These are phyloP conservation scores for Amphicarpaea edgeworthii DNA, from an alignment of 306 rosid species.

Conservation along the genomic window DNA sequence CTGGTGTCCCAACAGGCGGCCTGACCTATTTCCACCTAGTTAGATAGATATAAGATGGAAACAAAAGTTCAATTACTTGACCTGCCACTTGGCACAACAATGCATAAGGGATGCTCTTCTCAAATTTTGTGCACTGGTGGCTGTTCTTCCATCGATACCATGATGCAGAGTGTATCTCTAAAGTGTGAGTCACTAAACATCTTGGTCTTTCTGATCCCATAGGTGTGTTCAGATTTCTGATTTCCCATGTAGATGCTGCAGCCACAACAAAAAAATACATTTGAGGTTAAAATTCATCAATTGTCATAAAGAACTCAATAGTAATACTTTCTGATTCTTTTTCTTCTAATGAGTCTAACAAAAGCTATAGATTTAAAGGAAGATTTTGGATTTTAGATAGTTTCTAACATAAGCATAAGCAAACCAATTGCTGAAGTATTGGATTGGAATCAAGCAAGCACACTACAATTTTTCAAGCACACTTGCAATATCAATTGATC, in stretches of 20 bases:
- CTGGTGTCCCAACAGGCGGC: too few relatives aligned
- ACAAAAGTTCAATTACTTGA: constrained; percentile 46
- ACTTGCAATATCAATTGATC: neutral
- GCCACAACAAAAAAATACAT: constrained; percentile 30
- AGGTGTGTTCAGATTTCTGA: constrained; percentile 74
- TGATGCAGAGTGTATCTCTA: constrained; percentile 76
- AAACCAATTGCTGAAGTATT: constrained; percentile 11
- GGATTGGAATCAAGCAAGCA: constrained; percentile 24
- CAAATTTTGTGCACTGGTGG: constrained; percentile 76
- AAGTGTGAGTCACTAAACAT: constrained; percentile 86
- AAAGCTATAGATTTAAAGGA: neutral
- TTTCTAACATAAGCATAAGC: neutral
- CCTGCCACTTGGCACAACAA: constrained; percentile 95
- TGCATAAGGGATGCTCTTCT: constrained; percentile 86
- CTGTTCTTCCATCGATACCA: constrained; percentile 85
- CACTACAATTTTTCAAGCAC: neutral
- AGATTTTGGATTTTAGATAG: neutral
- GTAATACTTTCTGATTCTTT: neutral
- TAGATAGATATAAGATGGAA: constrained; percentile 21
- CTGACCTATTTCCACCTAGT: too few relatives aligned
- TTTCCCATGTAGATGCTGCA: constrained; percentile 96
- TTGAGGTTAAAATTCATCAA: constrained; percentile 11
- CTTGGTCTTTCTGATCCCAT: constrained; percentile 68
- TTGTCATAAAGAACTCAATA: neutral
- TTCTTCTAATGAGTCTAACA: neutral